Base-by-base conservation (phyloP, 495 filamentous ascomycete species). In the Massariosphaeria phaeospora region DNA sequence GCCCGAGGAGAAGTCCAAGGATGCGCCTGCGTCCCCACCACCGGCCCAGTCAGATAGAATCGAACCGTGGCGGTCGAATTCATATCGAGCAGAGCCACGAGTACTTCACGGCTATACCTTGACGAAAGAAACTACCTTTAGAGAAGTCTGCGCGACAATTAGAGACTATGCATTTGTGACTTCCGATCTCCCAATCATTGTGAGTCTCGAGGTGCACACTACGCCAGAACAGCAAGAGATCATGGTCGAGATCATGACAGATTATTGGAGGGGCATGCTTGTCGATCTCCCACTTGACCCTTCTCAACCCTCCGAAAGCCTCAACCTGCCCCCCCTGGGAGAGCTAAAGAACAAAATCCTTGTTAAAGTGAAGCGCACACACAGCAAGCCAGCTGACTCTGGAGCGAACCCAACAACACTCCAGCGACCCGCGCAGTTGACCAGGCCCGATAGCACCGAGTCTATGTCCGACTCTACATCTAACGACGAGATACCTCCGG, bases 31-130 rank as follows among this genome's bases (percentile, higher is more conserved):
- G 33, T 31, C 51, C 21, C 42, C 25, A n/a, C 48, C 53, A 1
- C 25, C 54, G 18, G 35, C 24, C 13, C 25, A 15, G 2, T 48
- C 24, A 20, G 66, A 70, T 49, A 65, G 64, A 38, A 52, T 67
- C 27, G 36, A 48, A 18, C 70, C 70, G 4, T 70, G 70, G 69
- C 66, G 58, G 17, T 69, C 67, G 24, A 61, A 57, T 30, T 71
- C 68, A 9, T 66, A 56, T 9, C 61, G 66, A 42, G 72, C 70
- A 8, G 90, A 96, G 64, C 90, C 89, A 0, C 70, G 81, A 33
- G 90, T 96, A 2, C 72, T 94, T 12, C 90, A 96, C 72, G 91
- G 91, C 0, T 86, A 91, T 66, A 97, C 91, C 0, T 74, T 95
- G 7, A 97, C 91, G 7, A 91, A 87, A 56, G 88, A 88, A 40